Evolutionary conservation across 306 rosid genomes (phyloP), one percentile per base, ranked within the genome.

Genomic region (Glycine latifolia): DNA sequence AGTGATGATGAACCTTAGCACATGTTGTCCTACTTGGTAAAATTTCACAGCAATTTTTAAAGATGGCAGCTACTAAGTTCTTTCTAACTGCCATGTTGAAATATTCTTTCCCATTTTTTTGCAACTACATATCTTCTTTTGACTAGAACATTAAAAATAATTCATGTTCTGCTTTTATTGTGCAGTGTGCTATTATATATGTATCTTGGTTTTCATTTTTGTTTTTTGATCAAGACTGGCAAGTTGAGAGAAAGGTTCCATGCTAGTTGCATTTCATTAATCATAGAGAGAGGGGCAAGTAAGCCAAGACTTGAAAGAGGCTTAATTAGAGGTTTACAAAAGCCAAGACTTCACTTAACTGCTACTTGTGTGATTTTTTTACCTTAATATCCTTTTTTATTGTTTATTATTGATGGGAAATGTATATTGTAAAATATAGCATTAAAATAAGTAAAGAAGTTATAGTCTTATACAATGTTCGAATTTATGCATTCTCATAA

Each of bases 191-290:
- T 26, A 26, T 26, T 26, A 26, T 26, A 20, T 20, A 20, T 20
- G 20, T 26, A 26, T 26, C 31, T 26, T 26, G 31, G 31, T 26
- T 26, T 26, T 26, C 31, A 26, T 26, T 26, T 26, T 26, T 26
- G 31, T 26, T 26, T 26, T 75, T 85, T 7, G 98, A 95, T 86
- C 88, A 87, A 37, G 93, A 93, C 70, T 95, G 98, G 98, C 97
- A 93, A 89, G 75, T 82, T 65, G 72, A 86, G 41, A 88, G 99
- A 84, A 86, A 87, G 88, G 95, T 95, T 87, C 97, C 97, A 82
- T 93, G 97, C 88, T 91, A 97, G 99, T 95, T 97, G 3, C 94
- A 89, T 84, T 91, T 93, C 71, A 16, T 91, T 82, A 86, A 87
- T 61, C 79, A 73, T 10, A 81, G 58, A 81, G 75, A 78, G 75